These are phyloP conservation scores for Globisporangium perplexum DNA, from an alignment of 352 stramenopile genomes.

Conservation along the genomic window DNA sequence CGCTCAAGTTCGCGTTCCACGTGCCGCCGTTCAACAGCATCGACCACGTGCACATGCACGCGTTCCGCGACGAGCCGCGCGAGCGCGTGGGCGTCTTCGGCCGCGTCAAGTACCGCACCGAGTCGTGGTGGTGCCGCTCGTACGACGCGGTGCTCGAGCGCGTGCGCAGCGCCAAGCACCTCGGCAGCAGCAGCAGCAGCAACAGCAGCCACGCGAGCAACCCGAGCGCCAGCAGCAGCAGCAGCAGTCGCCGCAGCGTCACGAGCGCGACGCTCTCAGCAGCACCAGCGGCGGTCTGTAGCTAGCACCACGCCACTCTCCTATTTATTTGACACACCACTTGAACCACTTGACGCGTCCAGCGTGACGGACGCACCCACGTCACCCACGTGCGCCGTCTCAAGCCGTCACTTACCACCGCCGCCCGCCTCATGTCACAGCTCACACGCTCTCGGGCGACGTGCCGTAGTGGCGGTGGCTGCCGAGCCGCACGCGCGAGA, in stretches of 20 bases:
- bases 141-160: slow-evolving; percentile 59
- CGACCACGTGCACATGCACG: slow-evolving; percentile 89
- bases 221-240: slow-evolving; percentile 2
- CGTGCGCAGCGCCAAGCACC: slow-evolving; percentile 15
- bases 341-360: background rate
- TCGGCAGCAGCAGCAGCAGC: slow-evolving; percentile 1
- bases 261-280: background rate
- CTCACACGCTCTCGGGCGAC: slow-evolving; percentile 9
- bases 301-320: background rate
- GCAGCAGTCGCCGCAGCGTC: background rate
- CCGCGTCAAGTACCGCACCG: slow-evolving; percentile 73
- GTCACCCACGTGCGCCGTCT: background rate
- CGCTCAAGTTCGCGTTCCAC: slow-evolving; percentile 24
- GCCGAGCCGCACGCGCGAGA: slow-evolving; percentile 45
- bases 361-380: too few species aligned
- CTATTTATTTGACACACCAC: slow-evolving; percentile 2
- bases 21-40: slow-evolving; percentile 85
- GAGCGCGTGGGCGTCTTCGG: slow-evolving; percentile 42
- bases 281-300: background rate
- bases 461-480: slow-evolving; percentile 15
- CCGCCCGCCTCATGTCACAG: background rate
- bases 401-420: background rate
- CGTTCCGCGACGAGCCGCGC: slow-evolving; percentile 35
- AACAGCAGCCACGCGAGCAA: slow-evolving; percentile 1
- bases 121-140: slow-evolving; percentile 82